Percentiles rank a stretch among this genome's conserved stretches.
These are phyloP conservation scores for Yamadazyma taylorii DNA, from an alignment of 1,139 yeast species.

Conservation along the genomic window DNA sequence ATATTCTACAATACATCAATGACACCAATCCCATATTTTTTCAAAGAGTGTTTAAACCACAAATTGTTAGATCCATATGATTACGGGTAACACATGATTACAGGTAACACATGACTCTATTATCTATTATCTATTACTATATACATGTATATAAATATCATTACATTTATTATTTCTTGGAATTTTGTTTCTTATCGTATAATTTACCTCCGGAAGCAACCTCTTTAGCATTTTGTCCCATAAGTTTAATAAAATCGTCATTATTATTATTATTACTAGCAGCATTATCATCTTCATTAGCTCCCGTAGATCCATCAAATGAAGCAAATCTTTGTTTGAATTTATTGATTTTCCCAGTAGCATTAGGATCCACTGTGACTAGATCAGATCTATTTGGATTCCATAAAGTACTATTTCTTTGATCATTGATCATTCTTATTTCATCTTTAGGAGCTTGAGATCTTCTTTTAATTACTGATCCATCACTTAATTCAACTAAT, in stretches of 20 bases:
- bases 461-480: slow-evolving; percentile 79
- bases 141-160: slow-evolving; percentile 17
- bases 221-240: slow-evolving; percentile 63
- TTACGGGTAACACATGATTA: too few relatives aligned
- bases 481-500: slow-evolving; percentile 85
- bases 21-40: slow-evolving; percentile 1
- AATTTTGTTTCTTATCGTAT: slow-evolving; percentile 48
- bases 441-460: slow-evolving; percentile 90
- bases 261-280: slow-evolving; percentile 18
- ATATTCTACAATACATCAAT: slow-evolving; percentile 14
- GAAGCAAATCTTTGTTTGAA: slow-evolving; percentile 76
- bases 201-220: slow-evolving; percentile 65
- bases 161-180: slow-evolving; percentile 20
- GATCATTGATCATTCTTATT: slow-evolving; percentile 82
- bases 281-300: slow-evolving; percentile 13
- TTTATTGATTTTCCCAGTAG: slow-evolving; percentile 81
- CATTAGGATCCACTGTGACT: slow-evolving; percentile 71
- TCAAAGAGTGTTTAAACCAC: neutral
- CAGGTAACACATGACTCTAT: too few relatives aligned
- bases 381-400: slow-evolving; percentile 83
- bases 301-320: slow-evolving; percentile 28
- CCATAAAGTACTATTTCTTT: slow-evolving; percentile 83
- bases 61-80: neutral
- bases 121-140: slow-evolving; percentile 8
- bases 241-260: slow-evolving; percentile 58